Conservation (phyloP, 148 eudicot genomes). For the Suaeda aralocaspica region DNA sequence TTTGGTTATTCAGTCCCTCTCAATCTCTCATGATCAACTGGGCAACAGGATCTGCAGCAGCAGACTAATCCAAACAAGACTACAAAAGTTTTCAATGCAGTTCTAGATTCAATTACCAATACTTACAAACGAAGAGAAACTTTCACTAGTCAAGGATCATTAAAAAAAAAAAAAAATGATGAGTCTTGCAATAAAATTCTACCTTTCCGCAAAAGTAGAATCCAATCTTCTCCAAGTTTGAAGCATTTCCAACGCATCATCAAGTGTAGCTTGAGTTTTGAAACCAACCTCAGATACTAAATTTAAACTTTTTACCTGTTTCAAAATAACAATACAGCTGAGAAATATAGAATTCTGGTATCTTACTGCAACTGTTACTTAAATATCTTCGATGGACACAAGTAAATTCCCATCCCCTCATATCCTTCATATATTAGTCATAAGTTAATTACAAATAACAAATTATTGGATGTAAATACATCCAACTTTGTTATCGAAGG, state of each 20-base stretch:
- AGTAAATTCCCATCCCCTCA: background rate
- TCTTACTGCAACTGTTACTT: background rate
- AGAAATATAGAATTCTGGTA: background rate
- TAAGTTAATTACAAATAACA: background rate
- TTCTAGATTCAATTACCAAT: background rate
- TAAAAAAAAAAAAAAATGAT: background rate
- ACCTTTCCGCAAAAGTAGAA: conserved; percentile 69
- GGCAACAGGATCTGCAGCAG: background rate
- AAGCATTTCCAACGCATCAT: conserved; percentile 57
- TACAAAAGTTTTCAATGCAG: background rate
- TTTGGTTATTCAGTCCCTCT: background rate
- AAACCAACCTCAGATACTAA: conserved; percentile 64
- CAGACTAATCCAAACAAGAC: background rate
- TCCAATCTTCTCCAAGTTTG: conserved; percentile 55
- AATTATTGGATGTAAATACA: background rate
- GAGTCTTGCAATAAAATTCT: conserved; percentile 6
- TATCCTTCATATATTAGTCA: background rate
- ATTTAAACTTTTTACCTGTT: conserved; percentile 63
- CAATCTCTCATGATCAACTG: background rate
- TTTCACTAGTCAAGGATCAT: conserved; percentile 11
- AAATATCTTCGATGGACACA: background rate
- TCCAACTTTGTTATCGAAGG: background rate
- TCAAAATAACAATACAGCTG: conserved; percentile 17
- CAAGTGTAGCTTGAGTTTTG: conserved; percentile 63
- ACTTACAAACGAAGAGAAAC: background rate